Conservation (phyloP, 805 yeast genomes). For the Tetrapisispora nanseiensis region DNA sequence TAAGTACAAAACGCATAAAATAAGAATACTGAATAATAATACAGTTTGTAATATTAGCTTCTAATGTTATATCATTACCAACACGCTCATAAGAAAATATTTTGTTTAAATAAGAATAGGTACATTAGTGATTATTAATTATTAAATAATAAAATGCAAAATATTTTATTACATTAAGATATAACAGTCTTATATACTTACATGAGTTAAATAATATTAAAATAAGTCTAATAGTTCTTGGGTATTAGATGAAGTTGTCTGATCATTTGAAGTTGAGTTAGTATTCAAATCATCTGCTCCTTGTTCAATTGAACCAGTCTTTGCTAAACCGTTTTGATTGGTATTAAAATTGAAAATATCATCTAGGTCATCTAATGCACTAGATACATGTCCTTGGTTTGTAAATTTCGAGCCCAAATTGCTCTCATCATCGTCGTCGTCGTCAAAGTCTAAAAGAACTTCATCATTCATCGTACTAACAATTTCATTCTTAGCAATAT, state of each 20-base stretch:
- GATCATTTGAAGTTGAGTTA: not conserved
- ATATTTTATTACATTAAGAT: not conserved
- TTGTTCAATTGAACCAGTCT: not conserved
- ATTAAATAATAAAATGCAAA: not conserved
- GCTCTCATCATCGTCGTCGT: constrained; percentile 35
- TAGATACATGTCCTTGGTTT: constrained; percentile 13
- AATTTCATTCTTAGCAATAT: constrained; percentile 67
- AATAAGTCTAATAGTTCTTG: constrained; percentile 26
- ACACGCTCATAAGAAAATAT: no score
- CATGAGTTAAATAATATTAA: constrained; percentile 6
- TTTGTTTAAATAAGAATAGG: not conserved
- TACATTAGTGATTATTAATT: not conserved
- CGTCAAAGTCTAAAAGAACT: constrained; percentile 78
- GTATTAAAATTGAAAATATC: constrained; percentile 48
- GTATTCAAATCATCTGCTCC: constrained; percentile 3
- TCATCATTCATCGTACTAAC: constrained; percentile 59
- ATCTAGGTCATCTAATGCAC: constrained; percentile 62
- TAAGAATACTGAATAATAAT: not conserved
- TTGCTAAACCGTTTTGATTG: constrained; percentile 4
- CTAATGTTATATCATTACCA: no score
- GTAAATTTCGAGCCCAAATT: constrained; percentile 11
- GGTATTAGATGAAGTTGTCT: constrained; percentile 10
- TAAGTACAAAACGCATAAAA: not conserved
- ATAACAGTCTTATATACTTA: constrained; percentile 1
- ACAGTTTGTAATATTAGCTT: not conserved